phyloP scores from a whole-genome alignment of 2,329 filamentous ascomycete genomes.

The Fusarium austroafricanum region DNA sequence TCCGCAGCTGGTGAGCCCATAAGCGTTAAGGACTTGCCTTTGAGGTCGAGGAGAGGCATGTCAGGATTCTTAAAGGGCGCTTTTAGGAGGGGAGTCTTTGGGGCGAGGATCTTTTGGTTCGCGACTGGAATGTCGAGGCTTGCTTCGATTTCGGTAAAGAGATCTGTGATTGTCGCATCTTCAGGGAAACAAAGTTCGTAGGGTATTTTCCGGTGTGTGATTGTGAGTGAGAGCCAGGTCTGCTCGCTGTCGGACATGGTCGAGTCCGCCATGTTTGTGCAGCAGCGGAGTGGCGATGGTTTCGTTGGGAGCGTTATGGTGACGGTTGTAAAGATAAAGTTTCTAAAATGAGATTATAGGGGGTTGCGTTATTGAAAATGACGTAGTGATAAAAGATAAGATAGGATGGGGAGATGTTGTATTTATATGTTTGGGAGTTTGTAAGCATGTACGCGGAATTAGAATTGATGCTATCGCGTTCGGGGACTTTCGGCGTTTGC shows the following conservation, averaged over 20 bases:
- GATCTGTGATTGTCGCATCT: constrained; percentile 65
- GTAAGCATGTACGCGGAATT: background rate
- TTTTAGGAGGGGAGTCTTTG: constrained; percentile 73
- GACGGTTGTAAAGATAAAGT: background rate
- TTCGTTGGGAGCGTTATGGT: constrained; percentile 13
- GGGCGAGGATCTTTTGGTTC: constrained; percentile 76
- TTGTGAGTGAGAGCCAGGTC: constrained; percentile 55
- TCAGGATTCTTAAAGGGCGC: constrained; percentile 70
- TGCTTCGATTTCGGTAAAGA: constrained; percentile 68
- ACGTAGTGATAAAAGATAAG: constrained; percentile 8
- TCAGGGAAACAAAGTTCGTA: constrained; percentile 58
- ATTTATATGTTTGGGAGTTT: constrained; percentile 2
- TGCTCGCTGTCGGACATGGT: constrained; percentile 37
- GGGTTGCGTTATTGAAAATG: background rate
- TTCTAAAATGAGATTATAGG: background rate
- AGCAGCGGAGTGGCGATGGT: constrained; percentile 28
- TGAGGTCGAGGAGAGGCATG: constrained; percentile 61
- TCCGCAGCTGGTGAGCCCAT: constrained; percentile 73
- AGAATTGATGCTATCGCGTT: constrained; percentile 34
- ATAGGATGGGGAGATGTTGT: background rate
- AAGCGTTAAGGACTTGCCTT: constrained; percentile 71
- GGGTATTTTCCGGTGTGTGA: constrained; percentile 60
- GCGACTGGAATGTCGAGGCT: constrained; percentile 67
- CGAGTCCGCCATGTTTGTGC: constrained; percentile 35
- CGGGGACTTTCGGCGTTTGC: constrained; percentile 49